phyloP scores from a whole-genome alignment of 371 early-diverging fungal genomes.

The Synchytrium microbalum region DNA sequence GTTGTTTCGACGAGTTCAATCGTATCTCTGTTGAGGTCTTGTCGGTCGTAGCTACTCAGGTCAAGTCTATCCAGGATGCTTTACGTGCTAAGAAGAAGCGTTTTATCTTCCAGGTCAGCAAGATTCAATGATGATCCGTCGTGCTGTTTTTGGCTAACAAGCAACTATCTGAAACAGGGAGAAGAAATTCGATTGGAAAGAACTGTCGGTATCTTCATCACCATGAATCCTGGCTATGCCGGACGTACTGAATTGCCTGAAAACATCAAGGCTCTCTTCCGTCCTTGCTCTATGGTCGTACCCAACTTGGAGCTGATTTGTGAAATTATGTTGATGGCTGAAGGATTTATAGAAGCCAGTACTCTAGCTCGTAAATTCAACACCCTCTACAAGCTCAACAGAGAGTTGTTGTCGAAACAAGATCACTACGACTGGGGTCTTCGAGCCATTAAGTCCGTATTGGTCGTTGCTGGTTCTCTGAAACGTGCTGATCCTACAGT shows the following conservation, averaged over 20 bases:
- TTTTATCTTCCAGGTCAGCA: slow-evolving; percentile 45
- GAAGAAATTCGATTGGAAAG: slow-evolving; percentile 47
- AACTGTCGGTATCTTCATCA: slow-evolving; percentile 54
- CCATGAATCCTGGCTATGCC: slow-evolving; percentile 62
- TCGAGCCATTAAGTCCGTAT: slow-evolving; percentile 56
- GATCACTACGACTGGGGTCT: slow-evolving; percentile 65
- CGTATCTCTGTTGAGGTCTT: slow-evolving; percentile 55
- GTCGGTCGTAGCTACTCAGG: slow-evolving; percentile 57
- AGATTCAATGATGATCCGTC: background rate
- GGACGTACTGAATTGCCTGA: slow-evolving; percentile 60
- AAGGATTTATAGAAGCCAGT: slow-evolving; percentile 56
- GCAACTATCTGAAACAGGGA: slow-evolving; percentile 19
- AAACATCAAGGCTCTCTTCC: slow-evolving; percentile 56
- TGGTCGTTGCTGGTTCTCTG: slow-evolving; percentile 54
- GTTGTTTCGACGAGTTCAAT: slow-evolving; percentile 69
- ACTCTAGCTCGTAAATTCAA: slow-evolving; percentile 52
- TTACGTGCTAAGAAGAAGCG: slow-evolving; percentile 50
- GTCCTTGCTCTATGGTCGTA: slow-evolving; percentile 60
- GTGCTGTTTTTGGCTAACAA: background rate
- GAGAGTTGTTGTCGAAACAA: slow-evolving; percentile 53
- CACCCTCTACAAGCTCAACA: slow-evolving; percentile 53
- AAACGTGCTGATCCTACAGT: slow-evolving; percentile 52
- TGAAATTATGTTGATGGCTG: slow-evolving; percentile 64
- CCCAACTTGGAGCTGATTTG: slow-evolving; percentile 56
- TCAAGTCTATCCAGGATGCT: slow-evolving; percentile 56